Evolutionary conservation across 192 early-diverging fungal genomes (phyloP).

Genomic region (Backusella parvicylindrica): DNA sequence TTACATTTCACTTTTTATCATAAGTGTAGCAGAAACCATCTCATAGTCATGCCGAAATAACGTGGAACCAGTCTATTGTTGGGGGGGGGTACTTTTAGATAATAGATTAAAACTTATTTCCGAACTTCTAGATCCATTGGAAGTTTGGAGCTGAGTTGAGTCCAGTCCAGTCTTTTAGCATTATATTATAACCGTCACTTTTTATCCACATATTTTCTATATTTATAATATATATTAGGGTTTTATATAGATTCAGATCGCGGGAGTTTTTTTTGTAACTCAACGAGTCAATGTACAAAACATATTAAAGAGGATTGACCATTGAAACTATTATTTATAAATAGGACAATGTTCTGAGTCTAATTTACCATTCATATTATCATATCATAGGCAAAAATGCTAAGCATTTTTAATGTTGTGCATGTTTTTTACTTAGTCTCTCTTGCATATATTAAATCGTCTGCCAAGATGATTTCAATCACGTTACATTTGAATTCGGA

Average conservation of each 20-base stretch:
- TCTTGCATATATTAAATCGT: no score
- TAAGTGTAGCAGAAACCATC: background rate
- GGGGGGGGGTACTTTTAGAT: background rate
- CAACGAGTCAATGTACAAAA: no score
- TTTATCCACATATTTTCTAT: background rate
- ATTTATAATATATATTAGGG: background rate
- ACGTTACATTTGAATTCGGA: no score
- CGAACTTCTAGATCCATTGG: background rate
- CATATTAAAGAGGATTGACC: no score
- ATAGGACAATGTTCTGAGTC: no score
- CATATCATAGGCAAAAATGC: no score
- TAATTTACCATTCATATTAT: no score
- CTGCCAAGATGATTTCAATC: no score
- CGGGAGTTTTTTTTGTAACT: background rate
- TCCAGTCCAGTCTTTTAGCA: background rate
- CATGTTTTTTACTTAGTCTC: no score
- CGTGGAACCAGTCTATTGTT: background rate
- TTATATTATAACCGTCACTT: background rate
- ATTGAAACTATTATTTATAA: no score
- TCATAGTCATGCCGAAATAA: background rate
- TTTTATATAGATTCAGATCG: background rate
- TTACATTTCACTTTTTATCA: no score
- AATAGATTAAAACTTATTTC: background rate
- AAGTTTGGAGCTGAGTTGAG: background rate
- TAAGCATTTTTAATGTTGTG: no score